phyloP scores from a whole-genome alignment of 768 basidiomycete genomes.

The Agaricus subrufescens region DNA sequence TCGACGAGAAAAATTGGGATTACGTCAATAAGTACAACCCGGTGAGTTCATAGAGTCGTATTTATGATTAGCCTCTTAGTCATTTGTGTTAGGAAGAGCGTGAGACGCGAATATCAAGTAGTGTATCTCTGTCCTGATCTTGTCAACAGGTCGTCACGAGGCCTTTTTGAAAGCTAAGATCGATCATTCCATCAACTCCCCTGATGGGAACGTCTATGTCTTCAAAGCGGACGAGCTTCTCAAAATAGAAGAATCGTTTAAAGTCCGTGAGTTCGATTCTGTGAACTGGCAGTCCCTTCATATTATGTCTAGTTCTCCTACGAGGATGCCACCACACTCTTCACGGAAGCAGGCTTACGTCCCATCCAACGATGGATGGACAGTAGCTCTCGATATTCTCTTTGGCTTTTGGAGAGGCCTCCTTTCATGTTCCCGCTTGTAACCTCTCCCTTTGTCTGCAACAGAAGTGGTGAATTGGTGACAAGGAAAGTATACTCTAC shows the following conservation, averaged over 20 bases:
- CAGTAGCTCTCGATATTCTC: conserved; percentile 60
- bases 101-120: conserved; percentile 11
- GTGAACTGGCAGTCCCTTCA: neutral
- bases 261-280: conserved; percentile 43
- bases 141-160: conserved; percentile 70
- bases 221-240: conserved; percentile 74
- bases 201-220: conserved; percentile 37
- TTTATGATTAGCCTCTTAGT: neutral
- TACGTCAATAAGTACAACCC: conserved; percentile 56
- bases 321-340: conserved; percentile 61
- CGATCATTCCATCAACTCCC: conserved; percentile 52
- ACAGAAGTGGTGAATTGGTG: conserved; percentile 3
- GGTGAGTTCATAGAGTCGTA: conserved; percentile 25
- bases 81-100: conserved; percentile 20
- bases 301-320: conserved; percentile 64
- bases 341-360: conserved; percentile 71
- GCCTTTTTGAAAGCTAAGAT: conserved; percentile 73
- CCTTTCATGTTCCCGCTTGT: conserved; percentile 71
- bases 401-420: conserved; percentile 91
- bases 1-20: conserved; percentile 69
- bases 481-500: conserved; percentile 9
- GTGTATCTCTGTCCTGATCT: neutral
- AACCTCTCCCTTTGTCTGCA: conserved; percentile 28
- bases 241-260: conserved; percentile 83
- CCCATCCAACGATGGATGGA: conserved; percentile 87